These are phyloP conservation scores for Trematosphaeria pertusa DNA, from an alignment of 2,329 filamentous ascomycete species.

Conservation along the genomic window DNA sequence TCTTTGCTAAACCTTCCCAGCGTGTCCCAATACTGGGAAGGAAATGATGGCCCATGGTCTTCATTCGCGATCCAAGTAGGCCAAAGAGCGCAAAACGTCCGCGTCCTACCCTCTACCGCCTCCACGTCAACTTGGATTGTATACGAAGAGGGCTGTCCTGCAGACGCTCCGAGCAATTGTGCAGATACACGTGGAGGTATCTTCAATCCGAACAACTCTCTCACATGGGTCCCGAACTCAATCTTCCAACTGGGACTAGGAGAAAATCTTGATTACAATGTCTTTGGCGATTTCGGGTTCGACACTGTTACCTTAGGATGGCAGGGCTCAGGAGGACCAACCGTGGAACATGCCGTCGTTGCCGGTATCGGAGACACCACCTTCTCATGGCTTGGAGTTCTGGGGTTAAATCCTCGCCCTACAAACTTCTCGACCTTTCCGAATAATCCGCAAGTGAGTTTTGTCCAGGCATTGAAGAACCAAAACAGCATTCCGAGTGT, in stretches of 20 bases:
- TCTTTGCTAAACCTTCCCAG: conserved; percentile 3
- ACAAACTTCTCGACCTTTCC: conserved; percentile 46
- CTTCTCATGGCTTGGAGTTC: conserved; percentile 33
- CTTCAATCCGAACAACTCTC: conserved; percentile 38
- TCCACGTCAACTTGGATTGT: conserved; percentile 43
- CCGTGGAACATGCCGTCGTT: conserved; percentile 41
- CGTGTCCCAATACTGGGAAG: conserved; percentile 32
- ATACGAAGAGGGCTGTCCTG: conserved; percentile 35
- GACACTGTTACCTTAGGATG: conserved; percentile 41
- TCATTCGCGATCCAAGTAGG: conserved; percentile 35
- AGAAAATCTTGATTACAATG: conserved; percentile 24
- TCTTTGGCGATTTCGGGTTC: conserved; percentile 42
- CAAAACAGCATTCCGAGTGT: conserved; percentile 36
- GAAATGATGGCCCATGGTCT: conserved; percentile 38
- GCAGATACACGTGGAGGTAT: conserved; percentile 34
- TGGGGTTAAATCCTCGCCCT: conserved; percentile 27
- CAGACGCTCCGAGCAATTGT: conserved; percentile 34
- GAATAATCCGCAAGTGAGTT: conserved; percentile 34
- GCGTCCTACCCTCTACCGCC: conserved; percentile 37
- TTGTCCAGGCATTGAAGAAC: conserved; percentile 32
- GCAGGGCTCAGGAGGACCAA: conserved; percentile 18
- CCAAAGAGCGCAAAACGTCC: conserved; percentile 28
- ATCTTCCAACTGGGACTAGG: conserved; percentile 33
- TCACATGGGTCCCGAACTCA: conserved; percentile 39
- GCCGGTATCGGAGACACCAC: conserved; percentile 45